phyloP scores from a whole-genome alignment of 2,329 filamentous ascomycete species.

The Leptographium radiaticola region DNA sequence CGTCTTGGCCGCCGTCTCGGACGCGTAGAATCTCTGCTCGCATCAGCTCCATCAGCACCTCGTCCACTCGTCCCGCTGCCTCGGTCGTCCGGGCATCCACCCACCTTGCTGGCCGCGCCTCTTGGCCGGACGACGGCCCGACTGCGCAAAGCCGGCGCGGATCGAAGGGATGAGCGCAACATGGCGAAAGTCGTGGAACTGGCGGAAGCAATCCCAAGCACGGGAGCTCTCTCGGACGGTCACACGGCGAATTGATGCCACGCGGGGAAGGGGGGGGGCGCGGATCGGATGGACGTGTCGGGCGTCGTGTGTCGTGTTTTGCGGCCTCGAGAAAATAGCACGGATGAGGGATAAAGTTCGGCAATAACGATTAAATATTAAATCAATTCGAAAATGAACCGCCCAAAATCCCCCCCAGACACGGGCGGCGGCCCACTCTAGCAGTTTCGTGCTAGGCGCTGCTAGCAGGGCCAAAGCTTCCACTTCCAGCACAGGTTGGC shows the following conservation, averaged over 20 bases:
- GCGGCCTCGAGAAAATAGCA: slow-evolving; percentile 8
- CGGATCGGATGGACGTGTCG: background rate
- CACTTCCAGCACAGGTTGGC: too few relatives aligned
- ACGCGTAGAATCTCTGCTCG: slow-evolving; percentile 44
- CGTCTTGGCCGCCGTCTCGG: slow-evolving; percentile 14
- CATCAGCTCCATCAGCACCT: slow-evolving; percentile 20
- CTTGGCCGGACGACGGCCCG: slow-evolving; percentile 31
- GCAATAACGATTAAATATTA: slow-evolving; percentile 9
- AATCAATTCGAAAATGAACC: slow-evolving; percentile 9
- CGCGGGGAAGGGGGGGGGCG: background rate
- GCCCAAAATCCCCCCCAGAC: background rate
- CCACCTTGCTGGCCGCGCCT: slow-evolving; percentile 27
- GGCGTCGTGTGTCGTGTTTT: background rate
- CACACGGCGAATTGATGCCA: background rate
- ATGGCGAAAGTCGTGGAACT: slow-evolving; percentile 40
- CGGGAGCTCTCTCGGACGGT: background rate
- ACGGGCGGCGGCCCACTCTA: background rate
- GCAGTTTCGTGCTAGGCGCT: too few relatives aligned
- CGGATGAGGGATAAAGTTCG: slow-evolving; percentile 18
- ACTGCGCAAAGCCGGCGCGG: slow-evolving; percentile 45
- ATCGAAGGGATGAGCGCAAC: slow-evolving; percentile 57
- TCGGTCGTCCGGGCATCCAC: too few relatives aligned
- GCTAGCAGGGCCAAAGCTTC: too few relatives aligned
- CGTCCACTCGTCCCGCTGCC: slow-evolving; percentile 37
- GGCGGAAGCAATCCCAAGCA: slow-evolving; percentile 6